Evolutionary conservation across 805 yeast genomes (phyloP).

Genomic region (Saturnispora sanitii): DNA sequence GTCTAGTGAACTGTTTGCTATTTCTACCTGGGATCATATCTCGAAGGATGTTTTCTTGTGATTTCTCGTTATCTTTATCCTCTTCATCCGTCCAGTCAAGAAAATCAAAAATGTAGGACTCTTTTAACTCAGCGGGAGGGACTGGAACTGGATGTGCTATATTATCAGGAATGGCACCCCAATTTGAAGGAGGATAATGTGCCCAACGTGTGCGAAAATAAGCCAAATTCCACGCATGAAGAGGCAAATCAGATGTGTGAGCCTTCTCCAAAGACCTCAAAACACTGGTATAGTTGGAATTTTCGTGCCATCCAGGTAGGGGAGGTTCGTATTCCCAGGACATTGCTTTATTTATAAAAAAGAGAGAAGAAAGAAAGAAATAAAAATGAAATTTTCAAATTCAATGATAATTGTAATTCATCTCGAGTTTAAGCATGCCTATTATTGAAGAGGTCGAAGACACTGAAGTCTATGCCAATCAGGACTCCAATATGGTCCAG

Average conservation of each 20-base stretch:
- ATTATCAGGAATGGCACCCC: slow-evolving; percentile 3
- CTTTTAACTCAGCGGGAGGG: not conserved
- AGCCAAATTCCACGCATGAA: slow-evolving; percentile 7
- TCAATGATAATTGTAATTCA: no score
- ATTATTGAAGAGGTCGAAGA: slow-evolving; percentile 62
- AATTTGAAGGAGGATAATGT: slow-evolving; percentile 4
- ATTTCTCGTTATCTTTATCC: no score
- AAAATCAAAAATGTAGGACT: slow-evolving; percentile 5
- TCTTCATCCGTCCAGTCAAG: not conserved
- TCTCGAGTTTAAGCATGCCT: slow-evolving; percentile 57
- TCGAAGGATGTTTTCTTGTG: no score
- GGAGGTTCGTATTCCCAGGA: not conserved
- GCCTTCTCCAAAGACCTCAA: slow-evolving; percentile 2
- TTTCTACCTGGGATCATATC: no score
- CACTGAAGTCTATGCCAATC: slow-evolving; percentile 66
- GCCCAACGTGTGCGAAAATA: slow-evolving; percentile 4
- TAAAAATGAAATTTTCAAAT: no score
- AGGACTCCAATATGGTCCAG: slow-evolving; percentile 80
- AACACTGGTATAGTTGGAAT: not conserved
- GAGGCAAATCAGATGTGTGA: slow-evolving; percentile 3
- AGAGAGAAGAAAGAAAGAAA: no score
- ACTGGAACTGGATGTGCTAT: not conserved
- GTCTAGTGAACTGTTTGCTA: no score
- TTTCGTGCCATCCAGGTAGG: not conserved
- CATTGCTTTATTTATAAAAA: not conserved